phyloP scores from a whole-genome alignment of 73 alveolate species.

The Breviolum minutum region DNA sequence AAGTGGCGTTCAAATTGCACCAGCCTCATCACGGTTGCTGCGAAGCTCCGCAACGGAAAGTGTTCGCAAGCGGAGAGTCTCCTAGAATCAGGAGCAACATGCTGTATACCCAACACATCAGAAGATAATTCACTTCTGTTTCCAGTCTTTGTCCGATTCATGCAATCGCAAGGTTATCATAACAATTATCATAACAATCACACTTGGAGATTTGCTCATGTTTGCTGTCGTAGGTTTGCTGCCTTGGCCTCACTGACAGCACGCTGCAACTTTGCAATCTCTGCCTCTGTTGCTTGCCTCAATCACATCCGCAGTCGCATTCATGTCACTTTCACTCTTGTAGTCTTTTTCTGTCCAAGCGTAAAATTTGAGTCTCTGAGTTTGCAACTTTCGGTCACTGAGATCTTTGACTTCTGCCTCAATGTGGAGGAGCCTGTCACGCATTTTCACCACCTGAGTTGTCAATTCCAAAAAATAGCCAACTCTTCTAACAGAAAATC shows the following conservation, averaged over 20 bases:
- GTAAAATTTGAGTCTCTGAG: not conserved
- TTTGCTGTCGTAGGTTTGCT: not conserved
- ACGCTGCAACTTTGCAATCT: conserved; percentile 26
- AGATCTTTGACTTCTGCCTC: conserved; percentile 31
- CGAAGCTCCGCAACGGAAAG: conserved; percentile 93
- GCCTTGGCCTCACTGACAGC: conserved; percentile 49
- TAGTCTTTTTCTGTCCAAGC: not conserved
- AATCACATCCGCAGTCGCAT: no score
- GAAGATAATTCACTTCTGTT: not conserved
- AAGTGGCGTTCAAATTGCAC: not conserved
- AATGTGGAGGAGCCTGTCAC: conserved; percentile 44
- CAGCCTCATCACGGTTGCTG: conserved; percentile 71
- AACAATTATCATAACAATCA: no score
- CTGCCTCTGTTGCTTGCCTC: conserved; percentile 53
- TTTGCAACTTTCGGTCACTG: not conserved
- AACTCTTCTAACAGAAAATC: not conserved
- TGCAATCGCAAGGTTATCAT: not conserved
- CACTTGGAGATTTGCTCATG: not conserved
- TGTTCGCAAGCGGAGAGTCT: conserved; percentile 72
- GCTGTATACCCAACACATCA: not conserved
- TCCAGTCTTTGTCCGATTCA: no score
- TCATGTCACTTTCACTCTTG: no score
- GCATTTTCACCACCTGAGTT: conserved; percentile 42
- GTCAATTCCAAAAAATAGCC: not conserved
- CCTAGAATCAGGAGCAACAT: not conserved